Percentiles rank a stretch among this genome's conserved stretches.
phyloP scores from a whole-genome alignment of 192 early-diverging fungal genomes.

The Phlyctochytrium planicorne region DNA sequence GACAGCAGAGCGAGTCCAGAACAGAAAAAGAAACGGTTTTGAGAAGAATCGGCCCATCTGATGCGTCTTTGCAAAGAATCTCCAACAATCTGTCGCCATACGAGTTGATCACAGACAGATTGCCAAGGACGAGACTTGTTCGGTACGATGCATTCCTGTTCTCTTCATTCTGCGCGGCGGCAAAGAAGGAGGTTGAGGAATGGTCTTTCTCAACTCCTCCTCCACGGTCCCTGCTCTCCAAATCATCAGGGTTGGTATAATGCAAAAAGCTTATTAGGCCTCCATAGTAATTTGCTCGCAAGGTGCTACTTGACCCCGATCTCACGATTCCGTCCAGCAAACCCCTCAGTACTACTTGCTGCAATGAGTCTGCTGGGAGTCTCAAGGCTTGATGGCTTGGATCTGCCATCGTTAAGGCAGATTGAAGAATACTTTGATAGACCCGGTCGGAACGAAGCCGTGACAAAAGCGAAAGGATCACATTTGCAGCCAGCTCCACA shows the following conservation, averaged over 20 bases:
- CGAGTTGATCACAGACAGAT: conserved; percentile 23
- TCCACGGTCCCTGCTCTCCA: background rate
- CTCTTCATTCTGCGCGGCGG: background rate
- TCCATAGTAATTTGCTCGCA: conserved; percentile 81
- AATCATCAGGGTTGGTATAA: conserved; percentile 50
- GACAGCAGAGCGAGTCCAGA: conserved; percentile 64
- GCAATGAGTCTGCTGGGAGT: conserved; percentile 35
- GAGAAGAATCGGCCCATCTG: conserved; percentile 76
- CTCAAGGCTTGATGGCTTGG: conserved; percentile 7
- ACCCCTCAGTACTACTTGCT: conserved; percentile 38
- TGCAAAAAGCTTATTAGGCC: conserved; percentile 72
- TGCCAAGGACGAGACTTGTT: conserved; percentile 18
- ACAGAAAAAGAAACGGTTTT: conserved; percentile 81
- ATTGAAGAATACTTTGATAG: conserved; percentile 51
- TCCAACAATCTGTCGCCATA: conserved; percentile 74
- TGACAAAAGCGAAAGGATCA: conserved; percentile 57
- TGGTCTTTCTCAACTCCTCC: too few relatives aligned
- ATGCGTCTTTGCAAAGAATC: conserved; percentile 75
- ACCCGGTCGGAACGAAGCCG: conserved; percentile 55
- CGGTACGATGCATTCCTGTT: background rate
- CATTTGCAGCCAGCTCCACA: conserved; percentile 52
- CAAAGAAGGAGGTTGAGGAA: background rate
- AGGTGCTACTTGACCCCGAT: conserved; percentile 51
- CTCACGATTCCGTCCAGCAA: conserved; percentile 64
- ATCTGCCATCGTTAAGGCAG: conserved; percentile 22